Base-by-base conservation (phyloP, 140 eudicot genomes). In the Bidens hawaiensis region DNA sequence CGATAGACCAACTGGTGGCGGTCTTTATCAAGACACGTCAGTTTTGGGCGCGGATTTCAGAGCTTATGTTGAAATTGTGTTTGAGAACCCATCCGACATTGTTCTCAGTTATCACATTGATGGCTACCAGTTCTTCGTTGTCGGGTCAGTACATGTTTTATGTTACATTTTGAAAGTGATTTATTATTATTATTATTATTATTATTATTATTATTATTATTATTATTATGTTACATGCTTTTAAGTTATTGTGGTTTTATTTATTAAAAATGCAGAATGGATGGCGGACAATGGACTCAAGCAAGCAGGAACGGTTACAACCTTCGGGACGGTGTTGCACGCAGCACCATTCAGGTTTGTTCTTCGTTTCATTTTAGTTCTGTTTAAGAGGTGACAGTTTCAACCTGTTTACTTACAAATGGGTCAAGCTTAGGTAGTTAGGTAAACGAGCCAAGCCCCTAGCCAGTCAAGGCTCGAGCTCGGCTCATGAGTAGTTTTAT, bases 91-190 rank as follows among this genome's bases (percentile, higher is more conserved):
- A 2, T 85, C 90, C 16, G 64, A 70, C 45, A 90, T 81, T 18
- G 62, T 90, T 2, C 94, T 87, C 53, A 79, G 86, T 69, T 90
- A 80, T 65, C 97, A 90, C 66, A 65, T 90, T 25, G 78, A 75
- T 53, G 97, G 97, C 52, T 84, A 90, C 73, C 76, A 83, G 46
- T 86, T 90, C 82, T 90, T 78, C 19, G 90, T 86, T 15, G 97
- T 87, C 22, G 97, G 97, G 97, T 87, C 64, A 83, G 67, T 68
- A 62, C 33, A 13, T 0, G n/a, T 34, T 17, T 31, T 22, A 15
- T 22, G 33, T 15, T 24, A 5, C 59, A 13, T 0, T 11, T 0
- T 28, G n/a, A 55, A 7, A 56, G 13, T 27, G 62, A 56, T 56
- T 58, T 9, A 9, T 58, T 18, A n/a, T n/a, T n/a, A n/a, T n/a